Base-by-base conservation (phyloP, 371 early-diverging fungal species). In the Mortierella sp. region DNA sequence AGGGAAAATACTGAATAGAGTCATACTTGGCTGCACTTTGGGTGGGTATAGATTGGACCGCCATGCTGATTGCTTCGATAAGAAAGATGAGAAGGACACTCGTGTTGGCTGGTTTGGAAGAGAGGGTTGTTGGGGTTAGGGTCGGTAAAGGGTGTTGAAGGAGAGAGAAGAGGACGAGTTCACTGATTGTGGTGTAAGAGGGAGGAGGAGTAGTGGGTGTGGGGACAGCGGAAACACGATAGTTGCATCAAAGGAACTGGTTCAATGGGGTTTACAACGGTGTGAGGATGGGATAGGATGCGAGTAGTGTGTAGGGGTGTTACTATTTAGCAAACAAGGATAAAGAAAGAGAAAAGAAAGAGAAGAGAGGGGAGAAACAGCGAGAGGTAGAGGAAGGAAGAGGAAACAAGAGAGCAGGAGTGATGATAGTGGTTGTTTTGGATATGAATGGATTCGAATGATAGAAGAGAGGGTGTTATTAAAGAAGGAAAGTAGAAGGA, bases 151-250 rank as follows among this genome's bases (percentile, higher is more conserved):
- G 66, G 37, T 29, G 70, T 26, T 45, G n/a, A 26, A 10, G 29
- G 26, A 39, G 43, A 22, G 64, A 68, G 31, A 37, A 16, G 19
- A 58, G 61, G 61, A 34, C 3, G 37, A 31, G 34, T 31, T 79
- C 80, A 79, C 80, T 79, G 80, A 64, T 79, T 74, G 64, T 79
- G 72, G 76, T 79, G 80, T 68, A 75, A 68, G 48, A 79, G 73
- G 16, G 75, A 71, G 44, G 75, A 79, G 29, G 80, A 37, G 64
- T 75, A 72, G 19, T 37, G 68, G 65, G 71, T 64, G 67, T 40
- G 63, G 52, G 63, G 55, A 71, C 40, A 68, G 43, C 76, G 80
- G 34, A 61, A 71, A 72, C 50, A 75, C 72, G 52, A 72, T 68
- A 72, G 76, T 71, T 75, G 75, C 80, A 79, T 79, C 76, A 79